These are phyloP conservation scores for Neurospora sp. DNA, from an alignment of 495 filamentous ascomycete genomes.

Conservation along the genomic window DNA sequence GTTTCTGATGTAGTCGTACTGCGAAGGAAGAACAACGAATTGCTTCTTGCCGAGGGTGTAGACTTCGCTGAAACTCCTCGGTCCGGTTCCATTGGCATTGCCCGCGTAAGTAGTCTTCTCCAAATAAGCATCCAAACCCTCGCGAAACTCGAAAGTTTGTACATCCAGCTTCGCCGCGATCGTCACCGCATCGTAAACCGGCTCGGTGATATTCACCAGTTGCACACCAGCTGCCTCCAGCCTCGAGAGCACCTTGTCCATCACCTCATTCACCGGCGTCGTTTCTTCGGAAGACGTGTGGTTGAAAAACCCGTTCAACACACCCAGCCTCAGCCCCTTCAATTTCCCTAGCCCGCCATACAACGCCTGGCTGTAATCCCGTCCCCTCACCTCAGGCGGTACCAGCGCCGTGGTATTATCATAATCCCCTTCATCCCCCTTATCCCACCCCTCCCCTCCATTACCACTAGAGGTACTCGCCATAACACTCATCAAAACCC, in stretches of 20 bases:
- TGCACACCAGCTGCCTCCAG: constrained; percentile 26
- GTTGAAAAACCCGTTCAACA: constrained; percentile 43
- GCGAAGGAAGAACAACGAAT: constrained; percentile 46
- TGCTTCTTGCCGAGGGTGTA: constrained; percentile 21
- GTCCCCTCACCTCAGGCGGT: constrained; percentile 21
- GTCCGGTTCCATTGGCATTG: constrained; percentile 8
- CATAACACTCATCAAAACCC: constrained; percentile 48
- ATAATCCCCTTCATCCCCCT: no score
- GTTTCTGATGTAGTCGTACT: constrained; percentile 42
- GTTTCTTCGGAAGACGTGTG: constrained; percentile 36
- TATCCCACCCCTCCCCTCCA: no score
- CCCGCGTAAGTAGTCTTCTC: constrained; percentile 12
- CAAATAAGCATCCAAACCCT: constrained; percentile 36
- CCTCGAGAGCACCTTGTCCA: constrained; percentile 25
- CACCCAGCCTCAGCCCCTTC: constrained; percentile 34
- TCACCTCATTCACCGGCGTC: constrained; percentile 38
- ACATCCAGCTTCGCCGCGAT: constrained; percentile 40
- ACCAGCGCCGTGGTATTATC: constrained; percentile 32
- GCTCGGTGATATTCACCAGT: constrained; percentile 39
- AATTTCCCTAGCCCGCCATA: constrained; percentile 19
- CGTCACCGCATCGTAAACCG: constrained; percentile 39
- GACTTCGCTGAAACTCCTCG: constrained; percentile 33
- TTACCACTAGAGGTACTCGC: no score
- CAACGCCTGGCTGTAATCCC: constrained; percentile 33
- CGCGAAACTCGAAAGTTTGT: constrained; percentile 48